Conservation (phyloP, 257 asterid species). For the Mentha longifolia region DNA sequence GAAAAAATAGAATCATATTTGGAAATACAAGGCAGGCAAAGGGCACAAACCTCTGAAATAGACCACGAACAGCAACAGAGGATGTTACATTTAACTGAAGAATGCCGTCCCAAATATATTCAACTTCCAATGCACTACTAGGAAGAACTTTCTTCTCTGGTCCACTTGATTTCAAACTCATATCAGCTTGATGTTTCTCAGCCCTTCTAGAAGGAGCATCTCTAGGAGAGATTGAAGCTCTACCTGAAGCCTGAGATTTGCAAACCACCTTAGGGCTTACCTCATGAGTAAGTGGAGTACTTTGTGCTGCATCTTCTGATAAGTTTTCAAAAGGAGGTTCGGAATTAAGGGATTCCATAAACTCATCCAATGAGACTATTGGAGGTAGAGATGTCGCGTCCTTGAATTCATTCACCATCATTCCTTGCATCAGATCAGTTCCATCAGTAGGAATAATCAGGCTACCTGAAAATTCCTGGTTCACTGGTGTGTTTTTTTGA, state of each 20-base stretch:
- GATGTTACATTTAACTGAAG: constrained; percentile 72
- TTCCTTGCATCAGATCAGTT: constrained; percentile 92
- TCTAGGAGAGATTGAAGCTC: constrained; percentile 43
- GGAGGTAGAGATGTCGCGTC: constrained; percentile 83
- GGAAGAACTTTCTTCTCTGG: constrained; percentile 41
- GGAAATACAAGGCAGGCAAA: neutral
- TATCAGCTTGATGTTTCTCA: constrained; percentile 36
- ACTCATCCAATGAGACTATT: constrained; percentile 88
- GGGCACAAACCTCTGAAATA: constrained; percentile 71
- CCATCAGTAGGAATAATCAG: constrained; percentile 88
- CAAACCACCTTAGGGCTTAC: constrained; percentile 44
- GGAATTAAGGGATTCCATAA: constrained; percentile 91
- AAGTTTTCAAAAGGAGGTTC: constrained; percentile 90
- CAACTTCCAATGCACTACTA: constrained; percentile 37
- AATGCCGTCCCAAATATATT: constrained; percentile 71
- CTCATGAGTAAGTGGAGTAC: constrained; percentile 33
- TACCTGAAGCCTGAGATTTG: constrained; percentile 35
- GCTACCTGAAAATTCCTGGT: constrained; percentile 58
- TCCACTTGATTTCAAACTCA: constrained; percentile 33
- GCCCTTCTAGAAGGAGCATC: constrained; percentile 43
- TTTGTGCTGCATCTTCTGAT: constrained; percentile 52
- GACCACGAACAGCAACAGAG: constrained; percentile 56
- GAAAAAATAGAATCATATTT: neutral
- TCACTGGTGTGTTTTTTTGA: constrained; percentile 47
- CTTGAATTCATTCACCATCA: constrained; percentile 88